A percentile compares a stretch with the other conserved stretches of the same genome.
phyloP scores from a whole-genome alignment of 2,329 filamentous ascomycete genomes.

The Alternaria tenuissima region DNA sequence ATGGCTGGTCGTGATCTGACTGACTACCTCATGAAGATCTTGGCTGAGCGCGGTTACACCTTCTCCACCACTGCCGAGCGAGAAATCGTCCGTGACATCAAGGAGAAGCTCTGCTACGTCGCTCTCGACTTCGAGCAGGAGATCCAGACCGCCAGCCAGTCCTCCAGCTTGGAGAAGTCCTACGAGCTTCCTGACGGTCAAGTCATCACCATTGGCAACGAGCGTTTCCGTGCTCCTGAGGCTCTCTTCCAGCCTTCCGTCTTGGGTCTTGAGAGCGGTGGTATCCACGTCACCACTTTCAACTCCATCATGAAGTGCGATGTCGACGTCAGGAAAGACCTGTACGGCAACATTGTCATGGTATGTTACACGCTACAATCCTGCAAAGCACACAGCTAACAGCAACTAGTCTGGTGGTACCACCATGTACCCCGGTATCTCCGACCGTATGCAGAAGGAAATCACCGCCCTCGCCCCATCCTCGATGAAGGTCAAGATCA shows the following conservation, averaged over 20 bases:
- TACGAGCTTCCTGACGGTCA: slow-evolving; percentile 99
- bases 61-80: slow-evolving; percentile 99
- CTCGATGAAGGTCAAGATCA: slow-evolving; percentile 99
- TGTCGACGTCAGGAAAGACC: slow-evolving; percentile 99
- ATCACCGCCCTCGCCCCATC: slow-evolving; percentile 99
- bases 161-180: slow-evolving; percentile 98
- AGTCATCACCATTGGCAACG: slow-evolving; percentile 99
- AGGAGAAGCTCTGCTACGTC: slow-evolving; percentile 99
- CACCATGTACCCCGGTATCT: slow-evolving; percentile 99
- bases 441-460: slow-evolving; percentile 99
- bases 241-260: slow-evolving; percentile 99
- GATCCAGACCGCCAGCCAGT: slow-evolving; percentile 99
- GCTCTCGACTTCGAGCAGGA: slow-evolving; percentile 99
- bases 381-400: slow-evolving; percentile 44
- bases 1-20: slow-evolving; percentile 99
- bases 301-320: slow-evolving; percentile 99
- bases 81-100: slow-evolving; percentile 99
- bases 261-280: slow-evolving; percentile 96
- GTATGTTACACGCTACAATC: slow-evolving; percentile 64
- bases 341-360: slow-evolving; percentile 99
- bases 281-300: slow-evolving; percentile 99
- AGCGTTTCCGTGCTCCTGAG: slow-evolving; percentile 99
- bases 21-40: slow-evolving; percentile 99
- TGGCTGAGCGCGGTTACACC: slow-evolving; percentile 98
- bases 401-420: slow-evolving; percentile 90